Conservation (phyloP, 129 eudicot species). For the Daucus carota region DNA sequence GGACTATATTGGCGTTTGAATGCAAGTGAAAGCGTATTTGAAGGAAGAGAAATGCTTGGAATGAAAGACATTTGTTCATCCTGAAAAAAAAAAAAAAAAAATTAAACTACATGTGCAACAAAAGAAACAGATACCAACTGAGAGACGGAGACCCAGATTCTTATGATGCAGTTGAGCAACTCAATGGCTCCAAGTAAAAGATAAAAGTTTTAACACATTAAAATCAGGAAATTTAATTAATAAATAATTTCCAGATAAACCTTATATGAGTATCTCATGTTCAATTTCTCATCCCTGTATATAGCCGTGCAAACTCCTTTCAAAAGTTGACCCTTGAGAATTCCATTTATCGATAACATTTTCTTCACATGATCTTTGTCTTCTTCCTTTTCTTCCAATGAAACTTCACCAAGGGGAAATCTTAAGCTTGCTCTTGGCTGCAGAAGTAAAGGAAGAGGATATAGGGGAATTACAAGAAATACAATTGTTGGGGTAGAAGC, state of each 20-base stretch:
- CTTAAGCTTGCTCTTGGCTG: slow-evolving; percentile 77
- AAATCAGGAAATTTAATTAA: background rate
- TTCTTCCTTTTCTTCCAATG: slow-evolving; percentile 67
- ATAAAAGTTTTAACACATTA: background rate
- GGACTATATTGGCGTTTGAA: slow-evolving; percentile 79
- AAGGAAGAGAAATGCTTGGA: slow-evolving; percentile 79
- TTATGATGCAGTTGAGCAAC: background rate
- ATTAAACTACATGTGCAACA: background rate
- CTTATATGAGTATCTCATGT: slow-evolving; percentile 71
- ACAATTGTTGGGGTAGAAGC: background rate
- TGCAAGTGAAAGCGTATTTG: slow-evolving; percentile 64
- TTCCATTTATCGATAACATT: slow-evolving; percentile 52
- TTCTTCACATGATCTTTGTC: slow-evolving; percentile 47
- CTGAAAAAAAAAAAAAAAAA: slow-evolving; percentile 32
- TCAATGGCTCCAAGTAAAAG: background rate
- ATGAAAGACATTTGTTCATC: slow-evolving; percentile 68
- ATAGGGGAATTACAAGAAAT: background rate
- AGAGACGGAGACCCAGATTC: background rate
- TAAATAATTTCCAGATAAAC: slow-evolving; percentile 23
- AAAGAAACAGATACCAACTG: background rate
- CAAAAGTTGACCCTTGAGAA: slow-evolving; percentile 45
- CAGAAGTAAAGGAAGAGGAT: slow-evolving; percentile 18
- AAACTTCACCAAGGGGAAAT: slow-evolving; percentile 80
- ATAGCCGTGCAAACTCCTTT: slow-evolving; percentile 71
- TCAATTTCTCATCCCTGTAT: slow-evolving; percentile 58